These are phyloP conservation scores for Hevea brasiliensis DNA, from an alignment of 345 rosid species.

Conservation along the genomic window DNA sequence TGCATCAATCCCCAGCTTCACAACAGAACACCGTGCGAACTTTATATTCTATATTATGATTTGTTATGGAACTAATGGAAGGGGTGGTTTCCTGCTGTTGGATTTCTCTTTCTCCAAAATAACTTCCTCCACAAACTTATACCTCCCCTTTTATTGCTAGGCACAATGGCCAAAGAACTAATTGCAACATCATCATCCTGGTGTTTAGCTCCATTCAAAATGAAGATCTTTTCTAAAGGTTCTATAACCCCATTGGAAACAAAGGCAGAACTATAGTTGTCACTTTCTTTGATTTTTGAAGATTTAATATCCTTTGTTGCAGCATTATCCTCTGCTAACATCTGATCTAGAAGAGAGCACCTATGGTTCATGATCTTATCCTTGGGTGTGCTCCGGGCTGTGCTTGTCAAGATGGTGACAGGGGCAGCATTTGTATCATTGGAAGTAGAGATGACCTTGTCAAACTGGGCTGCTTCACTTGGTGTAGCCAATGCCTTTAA, in stretches of 20 bases:
- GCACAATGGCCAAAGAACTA: conserved; percentile 56
- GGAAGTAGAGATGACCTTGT: conserved; percentile 43
- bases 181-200: conserved; percentile 23
- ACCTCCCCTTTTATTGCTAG: conserved; percentile 46
- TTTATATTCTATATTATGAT: conserved; percentile 7
- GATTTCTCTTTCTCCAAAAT: conserved; percentile 56
- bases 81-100: conserved; percentile 41
- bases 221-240: conserved; percentile 39
- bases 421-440: conserved; percentile 23
- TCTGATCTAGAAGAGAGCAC: conserved; percentile 76
- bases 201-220: conserved; percentile 11
- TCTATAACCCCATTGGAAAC: conserved; percentile 36
- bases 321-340: conserved; percentile 77
- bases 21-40: neutral
- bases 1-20: neutral
- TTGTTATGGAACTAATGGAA: conserved; percentile 33
- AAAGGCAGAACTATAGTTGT: conserved; percentile 24
- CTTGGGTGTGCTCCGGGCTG: conserved; percentile 31
- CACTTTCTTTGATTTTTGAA: conserved; percentile 23
- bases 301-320: conserved; percentile 20
- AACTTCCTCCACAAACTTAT: conserved; percentile 72
- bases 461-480: conserved; percentile 53
- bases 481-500: conserved; percentile 72
- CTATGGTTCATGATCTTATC: conserved; percentile 48
- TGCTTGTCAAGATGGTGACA: conserved; percentile 19